Percentiles rank a stretch among this genome's conserved stretches.
Conservation (phyloP, 306 rosid genomes). For the Prunus mume region DNA sequence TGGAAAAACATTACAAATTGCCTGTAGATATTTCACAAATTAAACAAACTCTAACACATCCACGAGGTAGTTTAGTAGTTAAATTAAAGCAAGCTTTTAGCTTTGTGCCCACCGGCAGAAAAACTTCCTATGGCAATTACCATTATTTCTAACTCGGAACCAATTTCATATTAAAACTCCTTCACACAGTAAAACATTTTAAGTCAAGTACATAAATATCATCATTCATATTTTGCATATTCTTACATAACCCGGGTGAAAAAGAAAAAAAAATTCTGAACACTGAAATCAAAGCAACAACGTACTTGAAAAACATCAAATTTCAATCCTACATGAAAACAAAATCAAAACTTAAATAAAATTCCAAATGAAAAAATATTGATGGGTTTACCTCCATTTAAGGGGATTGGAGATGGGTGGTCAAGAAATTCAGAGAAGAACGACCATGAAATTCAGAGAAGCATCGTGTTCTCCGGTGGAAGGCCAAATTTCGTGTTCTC, state of each 20-base stretch:
- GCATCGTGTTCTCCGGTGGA: too few relatives aligned
- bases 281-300: conserved; percentile 4
- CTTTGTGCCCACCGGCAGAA: background rate
- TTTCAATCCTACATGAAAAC: background rate
- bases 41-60: background rate
- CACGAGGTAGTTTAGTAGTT: background rate
- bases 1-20: background rate
- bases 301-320: background rate
- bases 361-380: background rate
- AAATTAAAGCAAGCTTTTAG: background rate
- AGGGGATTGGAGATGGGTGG: conserved; percentile 25
- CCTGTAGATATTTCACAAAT: too few relatives aligned
- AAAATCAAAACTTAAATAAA: background rate
- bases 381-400: conserved; percentile 54
- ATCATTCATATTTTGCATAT: background rate
- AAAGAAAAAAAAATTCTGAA: background rate
- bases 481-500: too few relatives aligned
- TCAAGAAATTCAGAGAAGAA: conserved; percentile 35
- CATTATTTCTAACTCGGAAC: background rate
- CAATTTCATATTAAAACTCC: background rate
- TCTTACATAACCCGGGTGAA: background rate
- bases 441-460: conserved; percentile 23
- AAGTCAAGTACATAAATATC: background rate
- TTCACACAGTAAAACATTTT: background rate
- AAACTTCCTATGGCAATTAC: background rate